Base-by-base conservation (phyloP, 768 basidiomycete species). In the Filobasidium floriforme region DNA sequence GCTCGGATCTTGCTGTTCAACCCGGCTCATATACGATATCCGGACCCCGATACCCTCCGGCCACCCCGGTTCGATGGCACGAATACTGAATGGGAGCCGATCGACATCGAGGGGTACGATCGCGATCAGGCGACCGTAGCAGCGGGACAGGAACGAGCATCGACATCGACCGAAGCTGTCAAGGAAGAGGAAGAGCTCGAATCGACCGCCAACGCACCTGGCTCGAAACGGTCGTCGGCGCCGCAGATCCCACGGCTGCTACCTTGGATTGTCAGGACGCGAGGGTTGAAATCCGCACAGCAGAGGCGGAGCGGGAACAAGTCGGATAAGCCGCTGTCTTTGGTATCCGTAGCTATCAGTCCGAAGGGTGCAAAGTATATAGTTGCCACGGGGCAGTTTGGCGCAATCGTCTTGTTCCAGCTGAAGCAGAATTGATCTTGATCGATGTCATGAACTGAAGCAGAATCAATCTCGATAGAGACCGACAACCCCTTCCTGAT, bases 1-100 rank as follows among this genome's bases (percentile, higher is more conserved):
- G 15, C 24, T 57, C 46, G 22, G 46, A 57, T 57, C 54, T 26
- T 57, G 54, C 7, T 57, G 15, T 57, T 24, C 24, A 57, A 57
- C 26, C 19, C 26, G 2, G 26, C 19, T 6, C 54, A 26, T 7
- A 57, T 57, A 5, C 18, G 24, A 15, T 57, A 57, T 28, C 46
- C 46, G 24, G 32, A 37, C 32, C 54, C 54, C 54, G 24, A 24
- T 5, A 24, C 19, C 12, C 54, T 32, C 24, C 18, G 15, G 4
- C 54, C 54, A 28, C 22, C 22, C 15, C 29, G 29, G 22, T 32
- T 26, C 54, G 15, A 19, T 24, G 15, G 54, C 6, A 5, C 18
- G 26, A 32, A 57, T n/a, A 26, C 4, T 57, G 2, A 19, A 14
- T 49, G 46, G 46, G 18, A 49, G 6, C 22, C 22, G 29, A 28